A percentile compares a stretch with the other conserved stretches of the same genome.
phyloP scores from a whole-genome alignment of 164 flowering plant species.

The Tetracentron sinense region DNA sequence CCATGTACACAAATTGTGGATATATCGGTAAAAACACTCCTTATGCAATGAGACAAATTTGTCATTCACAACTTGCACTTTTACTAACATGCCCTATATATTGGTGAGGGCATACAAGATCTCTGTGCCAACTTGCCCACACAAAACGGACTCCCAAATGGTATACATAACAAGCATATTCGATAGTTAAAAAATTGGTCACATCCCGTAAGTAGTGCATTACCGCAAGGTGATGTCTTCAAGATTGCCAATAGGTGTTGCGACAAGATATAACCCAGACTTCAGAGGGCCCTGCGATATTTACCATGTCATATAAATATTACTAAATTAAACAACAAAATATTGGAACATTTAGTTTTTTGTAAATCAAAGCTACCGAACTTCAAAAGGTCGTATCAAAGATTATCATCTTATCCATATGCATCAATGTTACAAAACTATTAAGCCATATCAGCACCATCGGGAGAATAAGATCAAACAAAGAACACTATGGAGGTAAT shows the following conservation, averaged over 20 bases:
- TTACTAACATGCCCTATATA: too few relatives aligned
- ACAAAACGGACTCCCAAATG: too few relatives aligned
- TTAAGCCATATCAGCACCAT: background rate
- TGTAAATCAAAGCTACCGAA: background rate
- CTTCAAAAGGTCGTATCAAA: background rate
- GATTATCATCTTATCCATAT: background rate
- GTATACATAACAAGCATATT: background rate
- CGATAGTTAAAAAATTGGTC: background rate
- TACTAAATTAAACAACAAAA: background rate
- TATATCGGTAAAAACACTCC: too few relatives aligned
- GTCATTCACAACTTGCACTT: too few relatives aligned
- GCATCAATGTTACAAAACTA: background rate
- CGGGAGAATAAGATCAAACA: background rate
- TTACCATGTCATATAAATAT: background rate
- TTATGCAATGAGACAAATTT: too few relatives aligned
- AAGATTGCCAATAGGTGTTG: constrained; percentile 97
- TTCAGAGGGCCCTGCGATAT: constrained; percentile 52
- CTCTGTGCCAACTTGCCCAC: too few relatives aligned
- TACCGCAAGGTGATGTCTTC: constrained; percentile 82
- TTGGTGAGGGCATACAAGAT: too few relatives aligned
- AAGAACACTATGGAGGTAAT: background rate
- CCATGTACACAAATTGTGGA: too few relatives aligned
- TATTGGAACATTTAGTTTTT: background rate
- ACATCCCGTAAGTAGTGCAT: background rate
- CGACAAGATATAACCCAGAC: constrained; percentile 83